phyloP scores from a whole-genome alignment of 148 eudicot species.

The Pouteria glomerata region DNA sequence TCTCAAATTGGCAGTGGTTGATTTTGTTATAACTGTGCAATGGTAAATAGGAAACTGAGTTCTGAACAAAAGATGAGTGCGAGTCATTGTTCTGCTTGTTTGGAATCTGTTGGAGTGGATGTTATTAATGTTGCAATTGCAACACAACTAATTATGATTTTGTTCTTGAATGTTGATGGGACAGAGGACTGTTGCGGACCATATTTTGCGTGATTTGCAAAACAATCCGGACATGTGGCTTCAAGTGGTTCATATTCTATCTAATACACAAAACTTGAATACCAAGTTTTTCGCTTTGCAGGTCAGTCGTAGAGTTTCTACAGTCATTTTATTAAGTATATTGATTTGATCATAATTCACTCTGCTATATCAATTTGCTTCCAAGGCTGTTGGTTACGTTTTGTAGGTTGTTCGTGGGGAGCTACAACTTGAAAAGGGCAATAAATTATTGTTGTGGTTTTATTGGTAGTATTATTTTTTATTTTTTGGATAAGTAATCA shows the following conservation, averaged over 20 bases:
- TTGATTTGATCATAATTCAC: too few relatives aligned
- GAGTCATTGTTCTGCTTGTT: neutral
- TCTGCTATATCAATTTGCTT: neutral
- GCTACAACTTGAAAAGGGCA: neutral
- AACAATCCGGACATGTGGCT: slow-evolving; percentile 97
- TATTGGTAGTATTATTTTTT: too few relatives aligned
- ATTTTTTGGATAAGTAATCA: too few relatives aligned
- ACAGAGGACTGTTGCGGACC: slow-evolving; percentile 95
- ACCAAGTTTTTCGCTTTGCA: slow-evolving; percentile 94
- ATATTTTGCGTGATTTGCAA: slow-evolving; percentile 87
- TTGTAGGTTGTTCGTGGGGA: neutral
- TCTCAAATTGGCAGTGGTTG: neutral
- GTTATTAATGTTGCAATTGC: neutral
- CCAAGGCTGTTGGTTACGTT: neutral
- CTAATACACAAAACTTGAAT: slow-evolving; percentile 71
- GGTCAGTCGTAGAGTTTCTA: slow-evolving; percentile 39
- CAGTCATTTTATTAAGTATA: neutral
- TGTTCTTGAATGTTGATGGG: slow-evolving; percentile 4
- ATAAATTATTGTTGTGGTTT: neutral
- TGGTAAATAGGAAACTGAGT: neutral
- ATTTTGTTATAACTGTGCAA: neutral
- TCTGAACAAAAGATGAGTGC: too few relatives aligned
- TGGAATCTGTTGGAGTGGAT: neutral
- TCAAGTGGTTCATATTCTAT: slow-evolving; percentile 97
- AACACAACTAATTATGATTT: neutral